Evolutionary conservation across 2,329 filamentous ascomycete genomes (phyloP), one percentile per base, ranked within the genome.

Genomic region (Pseudogymnoascus sp.): DNA sequence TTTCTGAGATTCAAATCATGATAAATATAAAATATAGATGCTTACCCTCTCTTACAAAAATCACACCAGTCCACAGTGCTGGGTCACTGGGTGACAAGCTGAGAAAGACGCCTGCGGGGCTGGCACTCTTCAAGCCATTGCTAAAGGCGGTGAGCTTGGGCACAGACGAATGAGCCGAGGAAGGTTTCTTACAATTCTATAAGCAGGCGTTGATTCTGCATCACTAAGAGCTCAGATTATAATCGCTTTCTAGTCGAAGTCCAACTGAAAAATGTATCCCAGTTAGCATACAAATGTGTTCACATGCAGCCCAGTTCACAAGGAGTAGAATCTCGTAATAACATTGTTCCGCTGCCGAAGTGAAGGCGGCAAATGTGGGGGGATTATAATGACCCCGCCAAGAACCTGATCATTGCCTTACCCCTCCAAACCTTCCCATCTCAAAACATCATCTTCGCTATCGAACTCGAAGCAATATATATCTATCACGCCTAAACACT

Each of bases 21-120:
- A 65, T 59, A 23, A 49, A 33, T 61, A 55, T 38, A 19, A 49
- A 33, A 52, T 6, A 35, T 69, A 38, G 64, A 61, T 21, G 63
- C 66, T 67, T 78, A 94, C 93, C 93, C 80, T 90, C 88, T 63
- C 91, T 89, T 65, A 96, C 86, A 73, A 97, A 97, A 29, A 97
- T 80, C 19, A 96, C 89, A n/a, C 91, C 92, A 33, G 87, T 88
- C 93, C 93, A 97, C 59, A 92, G 78, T 14, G 86, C 85, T 16
- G 90, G 85, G 71, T 96, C 88, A 23, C 89, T 89, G 0, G 91
- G 90, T 29, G 89, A 90, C 64, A 96, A 82, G 73, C 84, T 90
- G 75, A 97, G 84, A 76, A 94, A 97, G 65, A 97, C 82, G 61
- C 94, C 93, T 63, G 91, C 85, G 1, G 92, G 92, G 73, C 89